These are phyloP conservation scores for Combretum micranthum DNA, from an alignment of 345 rosid genomes.

Conservation along the genomic window DNA sequence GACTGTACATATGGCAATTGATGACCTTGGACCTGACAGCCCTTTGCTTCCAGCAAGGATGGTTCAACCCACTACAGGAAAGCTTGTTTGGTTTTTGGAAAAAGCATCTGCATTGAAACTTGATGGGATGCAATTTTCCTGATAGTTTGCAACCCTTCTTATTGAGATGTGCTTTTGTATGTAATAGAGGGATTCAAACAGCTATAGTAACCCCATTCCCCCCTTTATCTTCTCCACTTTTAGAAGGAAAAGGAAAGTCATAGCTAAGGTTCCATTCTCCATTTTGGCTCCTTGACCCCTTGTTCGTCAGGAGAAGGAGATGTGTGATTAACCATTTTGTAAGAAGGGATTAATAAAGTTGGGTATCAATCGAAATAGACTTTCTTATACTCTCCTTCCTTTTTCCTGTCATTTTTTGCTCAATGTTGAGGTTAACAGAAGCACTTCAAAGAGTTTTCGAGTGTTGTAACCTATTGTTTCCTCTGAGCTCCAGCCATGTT, in stretches of 20 bases:
- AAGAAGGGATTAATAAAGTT: constrained; percentile 27
- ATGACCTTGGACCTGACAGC: constrained; percentile 32
- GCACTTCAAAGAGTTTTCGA: too few relatives aligned
- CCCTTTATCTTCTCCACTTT: neutral
- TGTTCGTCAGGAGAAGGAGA: constrained; percentile 11
- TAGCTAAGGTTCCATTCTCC: constrained; percentile 19
- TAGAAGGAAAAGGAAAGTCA: neutral
- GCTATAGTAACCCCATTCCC: constrained; percentile 4
- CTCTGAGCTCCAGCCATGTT: too few relatives aligned
- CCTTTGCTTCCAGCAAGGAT: constrained; percentile 51
- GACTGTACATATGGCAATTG: constrained; percentile 55
- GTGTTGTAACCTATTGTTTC: too few relatives aligned
- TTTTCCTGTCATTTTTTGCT: too few relatives aligned
- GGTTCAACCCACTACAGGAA: constrained; percentile 61
- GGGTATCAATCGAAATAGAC: neutral
- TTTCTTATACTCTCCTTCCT: too few relatives aligned
- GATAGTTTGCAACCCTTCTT: constrained; percentile 21
- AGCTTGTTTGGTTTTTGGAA: constrained; percentile 83
- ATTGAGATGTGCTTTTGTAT: constrained; percentile 22
- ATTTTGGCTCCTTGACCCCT: constrained; percentile 18
- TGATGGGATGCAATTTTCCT: constrained; percentile 25
- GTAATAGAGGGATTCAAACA: constrained; percentile 20
- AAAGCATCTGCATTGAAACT: constrained; percentile 70
- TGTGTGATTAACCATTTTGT: constrained; percentile 23
- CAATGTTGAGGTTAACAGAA: too few relatives aligned